Base-by-base conservation (phyloP, 2,329 filamentous ascomycete species). In the Pseudogymnoascus sp. region DNA sequence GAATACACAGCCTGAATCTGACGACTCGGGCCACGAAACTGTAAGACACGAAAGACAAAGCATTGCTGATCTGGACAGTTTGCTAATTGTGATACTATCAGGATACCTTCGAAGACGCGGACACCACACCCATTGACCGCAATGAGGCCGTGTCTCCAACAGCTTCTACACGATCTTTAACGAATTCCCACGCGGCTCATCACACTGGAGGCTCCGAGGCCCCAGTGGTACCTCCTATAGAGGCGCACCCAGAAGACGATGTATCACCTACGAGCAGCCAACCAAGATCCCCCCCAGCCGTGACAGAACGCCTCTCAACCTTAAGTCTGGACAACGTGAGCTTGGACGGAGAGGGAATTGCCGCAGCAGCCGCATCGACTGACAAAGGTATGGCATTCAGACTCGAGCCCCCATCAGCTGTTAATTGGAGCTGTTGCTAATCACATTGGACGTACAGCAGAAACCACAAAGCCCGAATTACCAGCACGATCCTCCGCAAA, bases 71-170 rank as follows among this genome's bases (percentile, higher is more conserved):
- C 10, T 57, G 28, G 51, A 7, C 19, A 6, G 25, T 57, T 54
- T 28, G 51, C 51, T 57, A 34, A 57, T 11, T 57, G 51, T 57
- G 8, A 57, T 57, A 57, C 28, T 57, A 13, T 19, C 73, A 91
- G 88, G 88, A 93, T 71, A 84, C 84, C 14, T 96, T 96, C 72
- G 91, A 96, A 78, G 92, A 96, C 80, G 92, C 90, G 63, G 89
- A 90, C 75, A 84, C 69, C 7, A 64, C 70, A 62, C 63, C 63
- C 10, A 66, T 68, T 19, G 69, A 71, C 61, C 51, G 23, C 21
- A 11, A 61, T n/a, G 2, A 57, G 10, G 28, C 14, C 14, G 10
- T n/a, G 10, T 57, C 51, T 5, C 51, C 51, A 7, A 57, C 51
- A 57, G 16, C 51, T 19, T 57, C 51, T 1, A 57, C 51, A 57